Evolutionary conservation across 805 yeast species (phyloP).

Genomic region (Hermanozyma aechmeae): DNA sequence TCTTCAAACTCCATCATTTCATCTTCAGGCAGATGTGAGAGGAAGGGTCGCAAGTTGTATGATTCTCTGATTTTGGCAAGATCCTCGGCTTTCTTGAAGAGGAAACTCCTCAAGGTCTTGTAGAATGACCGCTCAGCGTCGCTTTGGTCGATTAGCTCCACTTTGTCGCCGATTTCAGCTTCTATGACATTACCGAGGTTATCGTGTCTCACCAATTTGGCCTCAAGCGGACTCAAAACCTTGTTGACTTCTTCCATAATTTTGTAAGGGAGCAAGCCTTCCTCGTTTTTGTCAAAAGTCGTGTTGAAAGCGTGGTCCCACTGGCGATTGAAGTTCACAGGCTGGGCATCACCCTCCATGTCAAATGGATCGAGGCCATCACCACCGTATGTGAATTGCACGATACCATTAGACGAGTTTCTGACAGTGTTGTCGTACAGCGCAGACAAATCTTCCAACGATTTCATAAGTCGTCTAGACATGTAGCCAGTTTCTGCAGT

Average conservation of each 20-base stretch:
- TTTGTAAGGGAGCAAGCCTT: constrained; percentile 62
- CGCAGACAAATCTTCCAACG: constrained; percentile 89
- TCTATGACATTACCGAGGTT: constrained; percentile 52
- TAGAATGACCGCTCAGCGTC: constrained; percentile 88
- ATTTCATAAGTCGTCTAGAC: constrained; percentile 97
- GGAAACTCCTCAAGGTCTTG: constrained; percentile 59
- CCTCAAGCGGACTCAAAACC: constrained; percentile 54
- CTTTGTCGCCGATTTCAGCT: constrained; percentile 34
- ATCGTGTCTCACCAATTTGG: constrained; percentile 55
- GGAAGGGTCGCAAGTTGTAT: constrained; percentile 39
- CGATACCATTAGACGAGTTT: constrained; percentile 92
- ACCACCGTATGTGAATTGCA: constrained; percentile 96
- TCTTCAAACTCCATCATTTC: constrained; percentile 22
- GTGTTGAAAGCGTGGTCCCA: constrained; percentile 88
- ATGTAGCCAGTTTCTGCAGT: constrained; percentile 99
- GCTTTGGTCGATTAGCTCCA: constrained; percentile 67
- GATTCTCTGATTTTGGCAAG: constrained; percentile 50
- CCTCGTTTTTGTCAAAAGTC: constrained; percentile 48
- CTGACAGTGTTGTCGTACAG: constrained; percentile 92
- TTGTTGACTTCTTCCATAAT: constrained; percentile 46
- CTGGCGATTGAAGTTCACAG: constrained; percentile 86
- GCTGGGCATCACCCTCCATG: constrained; percentile 98
- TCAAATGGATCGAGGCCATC: constrained; percentile 97
- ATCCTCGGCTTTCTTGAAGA: constrained; percentile 43
- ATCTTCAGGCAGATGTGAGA: constrained; percentile 28